Evolutionary conservation across 169 alveolate species (phyloP), one percentile per base, ranked within the genome.

Genomic region (Plasmodium adleri): DNA sequence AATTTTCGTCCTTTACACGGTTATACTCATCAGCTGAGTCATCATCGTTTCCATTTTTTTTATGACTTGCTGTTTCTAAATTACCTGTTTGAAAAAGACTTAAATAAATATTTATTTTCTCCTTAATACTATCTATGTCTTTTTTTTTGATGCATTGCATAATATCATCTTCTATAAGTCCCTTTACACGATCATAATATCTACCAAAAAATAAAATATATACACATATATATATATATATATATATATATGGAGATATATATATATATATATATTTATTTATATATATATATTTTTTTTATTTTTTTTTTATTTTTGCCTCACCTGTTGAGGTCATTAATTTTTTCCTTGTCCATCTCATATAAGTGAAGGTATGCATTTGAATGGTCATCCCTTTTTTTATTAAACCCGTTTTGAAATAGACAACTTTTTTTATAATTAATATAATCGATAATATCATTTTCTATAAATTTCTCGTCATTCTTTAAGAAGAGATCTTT

Each of bases 101-200:
- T 17, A 83, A 6, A 64, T 83, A 83, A 17, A 59, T 60, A 4
- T 72, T 72, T 45, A 83, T 43, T 63, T 83, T 83, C 2, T 24
- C 8, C 58, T 72, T 83, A 39, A 47, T 54, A 63, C 56, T 60
- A 17, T 68, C 71, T 6, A 83, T 32, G 43, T 83, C 86, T 63
- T 83, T 83, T 12, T 56, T 17, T 39, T 58, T 83, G 17, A 83
- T 39, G 9, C 62, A 67, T 43, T 83, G 85, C 3, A 17, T 22
- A 10, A 83, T 83, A 58, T 83, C 91, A 20, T 58, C 74, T 54
- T 83, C 91, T 26, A 83, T 39, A 10, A 71, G 43, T 7, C 74
- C 24, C 62, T 28, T 83, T 9, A 83, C 91, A n/a, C 28, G 20
- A 39, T 47, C 24, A 13, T 83, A 83, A 15, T 83, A 73, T 54